Percentiles rank a stretch among this genome's conserved stretches.
Evolutionary conservation across 2,329 filamentous ascomycete species (phyloP).

Genomic region (Colletotrichum chrysophilum): DNA sequence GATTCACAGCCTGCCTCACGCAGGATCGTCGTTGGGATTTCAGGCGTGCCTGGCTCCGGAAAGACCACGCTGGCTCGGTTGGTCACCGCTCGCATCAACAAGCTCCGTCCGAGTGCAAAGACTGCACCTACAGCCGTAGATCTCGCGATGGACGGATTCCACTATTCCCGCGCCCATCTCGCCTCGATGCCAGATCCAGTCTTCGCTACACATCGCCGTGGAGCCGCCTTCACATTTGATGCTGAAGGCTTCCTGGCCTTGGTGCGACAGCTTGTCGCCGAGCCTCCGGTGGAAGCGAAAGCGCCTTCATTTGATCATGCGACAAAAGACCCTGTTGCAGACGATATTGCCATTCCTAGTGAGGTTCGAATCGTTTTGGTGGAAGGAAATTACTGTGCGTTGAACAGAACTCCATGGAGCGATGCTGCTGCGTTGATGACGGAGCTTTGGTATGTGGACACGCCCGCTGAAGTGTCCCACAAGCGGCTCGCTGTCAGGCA

Average conservation of each 20-base stretch:
- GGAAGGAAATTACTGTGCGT: neutral
- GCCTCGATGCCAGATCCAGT: neutral
- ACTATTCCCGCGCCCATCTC: neutral
- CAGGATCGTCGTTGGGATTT: too few species aligned
- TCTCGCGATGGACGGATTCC: neutral
- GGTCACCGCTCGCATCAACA: too few species aligned
- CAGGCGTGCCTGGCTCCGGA: too few species aligned
- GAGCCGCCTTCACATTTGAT: neutral
- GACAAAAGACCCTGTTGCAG: neutral
- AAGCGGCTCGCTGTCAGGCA: neutral
- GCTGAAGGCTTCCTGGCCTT: neutral
- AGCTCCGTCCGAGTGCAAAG: too few species aligned
- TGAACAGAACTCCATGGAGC: neutral
- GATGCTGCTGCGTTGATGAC: neutral
- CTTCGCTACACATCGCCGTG: neutral
- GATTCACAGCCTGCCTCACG: too few species aligned
- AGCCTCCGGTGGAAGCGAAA: neutral
- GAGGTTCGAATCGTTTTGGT: neutral
- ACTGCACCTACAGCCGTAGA: too few species aligned
- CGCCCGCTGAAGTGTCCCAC: neutral
- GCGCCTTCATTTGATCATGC: neutral
- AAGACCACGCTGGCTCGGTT: too few species aligned
- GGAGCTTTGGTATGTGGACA: neutral
- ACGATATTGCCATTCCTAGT: neutral
- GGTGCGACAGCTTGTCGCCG: neutral